A percentile compares a stretch with the other conserved stretches of the same genome.
phyloP scores from a whole-genome alignment of 2,329 filamentous ascomycete species.

The Aspergillus quadrilineatus region DNA sequence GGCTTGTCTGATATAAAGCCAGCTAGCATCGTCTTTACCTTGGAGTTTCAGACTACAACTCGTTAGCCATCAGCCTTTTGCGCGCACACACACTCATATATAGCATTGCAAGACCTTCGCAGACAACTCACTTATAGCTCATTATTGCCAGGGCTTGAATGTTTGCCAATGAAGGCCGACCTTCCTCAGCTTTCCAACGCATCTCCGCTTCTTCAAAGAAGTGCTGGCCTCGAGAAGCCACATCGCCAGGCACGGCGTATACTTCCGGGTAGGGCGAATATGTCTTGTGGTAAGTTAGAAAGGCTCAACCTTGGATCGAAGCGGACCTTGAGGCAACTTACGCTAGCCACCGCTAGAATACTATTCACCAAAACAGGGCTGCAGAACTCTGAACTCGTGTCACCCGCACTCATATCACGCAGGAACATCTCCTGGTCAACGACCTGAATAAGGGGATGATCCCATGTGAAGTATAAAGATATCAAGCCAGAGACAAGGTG shows the following conservation, averaged over 20 bases:
- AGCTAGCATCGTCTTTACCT: conserved; percentile 28
- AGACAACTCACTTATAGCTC: conserved; percentile 31
- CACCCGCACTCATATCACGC: conserved; percentile 46
- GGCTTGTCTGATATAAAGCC: conserved; percentile 35
- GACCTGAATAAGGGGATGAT: conserved; percentile 80
- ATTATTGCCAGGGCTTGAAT: conserved; percentile 39
- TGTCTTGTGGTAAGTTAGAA: conserved; percentile 25
- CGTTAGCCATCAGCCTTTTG: conserved; percentile 17
- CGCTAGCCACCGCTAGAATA: conserved; percentile 63
- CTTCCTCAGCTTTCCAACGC: conserved; percentile 38
- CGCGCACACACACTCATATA: background rate
- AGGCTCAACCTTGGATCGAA: background rate
- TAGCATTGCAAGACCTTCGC: background rate
- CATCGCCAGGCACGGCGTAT: conserved; percentile 28
- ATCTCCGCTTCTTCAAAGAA: conserved; percentile 39
- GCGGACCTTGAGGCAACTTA: conserved; percentile 21
- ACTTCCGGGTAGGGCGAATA: conserved; percentile 38
- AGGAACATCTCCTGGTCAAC: conserved; percentile 75
- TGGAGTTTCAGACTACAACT: conserved; percentile 27
- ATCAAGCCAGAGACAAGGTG: conserved; percentile 77
- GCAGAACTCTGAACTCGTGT: conserved; percentile 66
- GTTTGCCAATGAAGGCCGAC: conserved; percentile 32
- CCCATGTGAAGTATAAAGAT: conserved; percentile 92
- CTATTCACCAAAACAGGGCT: conserved; percentile 83
- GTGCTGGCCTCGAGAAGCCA: conserved; percentile 31